Evolutionary conservation across 2,329 filamentous ascomycete genomes (phyloP), one percentile per base, ranked within the genome.

Genomic region (Talaromyces amestolkiae): DNA sequence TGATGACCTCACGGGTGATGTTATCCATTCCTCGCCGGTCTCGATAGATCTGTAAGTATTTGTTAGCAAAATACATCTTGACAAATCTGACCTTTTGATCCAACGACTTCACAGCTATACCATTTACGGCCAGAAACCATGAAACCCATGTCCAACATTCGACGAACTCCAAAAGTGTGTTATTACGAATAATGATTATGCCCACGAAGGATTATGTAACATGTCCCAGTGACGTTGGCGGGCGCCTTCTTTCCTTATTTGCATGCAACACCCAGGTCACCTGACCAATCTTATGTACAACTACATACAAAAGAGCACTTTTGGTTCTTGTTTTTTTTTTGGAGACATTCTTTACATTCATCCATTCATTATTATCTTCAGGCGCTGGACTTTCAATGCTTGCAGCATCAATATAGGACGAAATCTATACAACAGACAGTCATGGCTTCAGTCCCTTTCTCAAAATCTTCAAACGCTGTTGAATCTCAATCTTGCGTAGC

Each of bases 401-500:
- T 37, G 53, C n/a, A 37, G 33, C 33, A 13, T 39, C 33, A 37
- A 56, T 9, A 35, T 27, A 19, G 19, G 19, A 27, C 9, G 22
- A 49, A 31, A 33, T 51, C 24, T 27, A 33, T 51, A 31, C 17
- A 31, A 24, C 24, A 37, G 35, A 6, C 37, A 58, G 39, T 49
- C 47, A 64, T 56, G 54, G n/a, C 24, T 43, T 66, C n/a, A 19
- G 27, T 31, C 27, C 31, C 47, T 49, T 66, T 45, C 68, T 68
- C 54, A 77, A 43, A 37, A 68, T 73, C 69, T 75, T 77, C 45
- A 77, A 60, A 65, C 69, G 70, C 67, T 77, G 74, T 37, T 77
- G 58, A 54, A 78, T 74, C 66, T 78, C 75, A 43, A 78, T 67
- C 62, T 73, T 75, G 24, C 75, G 69, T 31, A 78, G 54, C 65